Base-by-base conservation (phyloP, 257 asterid species). In the Penstemon eatonii region DNA sequence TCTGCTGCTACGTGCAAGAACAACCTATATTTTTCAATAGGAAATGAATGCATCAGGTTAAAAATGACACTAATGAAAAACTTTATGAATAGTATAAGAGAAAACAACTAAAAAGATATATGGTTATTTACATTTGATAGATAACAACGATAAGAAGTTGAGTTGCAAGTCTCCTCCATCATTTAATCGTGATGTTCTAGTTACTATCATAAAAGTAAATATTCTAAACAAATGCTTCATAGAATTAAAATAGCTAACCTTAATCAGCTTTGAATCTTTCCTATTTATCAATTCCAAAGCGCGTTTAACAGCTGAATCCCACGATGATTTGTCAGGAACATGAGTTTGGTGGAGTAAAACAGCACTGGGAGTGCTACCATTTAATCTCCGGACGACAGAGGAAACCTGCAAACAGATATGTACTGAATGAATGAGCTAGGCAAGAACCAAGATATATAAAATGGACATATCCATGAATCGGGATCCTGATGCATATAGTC, bases 1-100 rank as follows among this genome's bases (percentile, higher is more conserved):
- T 80, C 88, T 84, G 87, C 91, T 94, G 78, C 99, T 86, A 66
- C 99, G 97, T 63, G 99, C 97, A 74, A 90, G 96, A 42, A 91
- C 99, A 75, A 94, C 96, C 98, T 92, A 80, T 45, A 76, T 46
- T 63, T 25, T 75, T 43, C 55, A 9, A 56, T 69, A 74, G 45
- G 56, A 62, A 52, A 61, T 54, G 37, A 36, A 50, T 5, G 4
- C 38, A 51, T 39, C 40, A 64, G 12, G 8, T 53, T 43, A 36
- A 64, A 44, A 61, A 66, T 5, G 11, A 46, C 46, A 19, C 8
- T 12, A 54, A 13, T 51, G 10, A 52, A 18, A 41, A 5, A 53
- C 4, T 3, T 51, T 2, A 12, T 5, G 57, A 25, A 44, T 4
- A 65, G 46, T 12, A 10, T 33, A 45, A 15, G 13, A 50, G 46